phyloP scores from a whole-genome alignment of 192 early-diverging fungal species.

The Geranomyces variabilis region DNA sequence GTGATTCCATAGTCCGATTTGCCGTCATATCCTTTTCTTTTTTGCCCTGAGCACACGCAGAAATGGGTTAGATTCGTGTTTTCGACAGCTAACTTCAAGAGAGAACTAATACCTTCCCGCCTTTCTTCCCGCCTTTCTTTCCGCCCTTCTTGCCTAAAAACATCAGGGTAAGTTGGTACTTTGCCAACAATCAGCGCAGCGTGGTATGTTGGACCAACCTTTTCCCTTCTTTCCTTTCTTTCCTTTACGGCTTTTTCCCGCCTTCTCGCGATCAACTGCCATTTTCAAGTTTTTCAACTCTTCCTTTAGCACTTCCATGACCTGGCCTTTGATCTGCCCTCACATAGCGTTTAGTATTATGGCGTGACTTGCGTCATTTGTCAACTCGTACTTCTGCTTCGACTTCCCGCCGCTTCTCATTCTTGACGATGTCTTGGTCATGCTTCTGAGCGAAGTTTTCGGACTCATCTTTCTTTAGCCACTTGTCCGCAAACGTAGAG shows the following conservation, averaged over 20 bases:
- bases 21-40: slow-evolving; percentile 70
- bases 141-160: slow-evolving; percentile 51
- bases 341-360: background rate
- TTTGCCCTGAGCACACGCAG: slow-evolving; percentile 59
- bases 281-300: slow-evolving; percentile 64
- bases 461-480: slow-evolving; percentile 58
- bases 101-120: slow-evolving; percentile 33
- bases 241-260: slow-evolving; percentile 57
- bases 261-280: slow-evolving; percentile 58
- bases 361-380: background rate
- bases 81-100: background rate
- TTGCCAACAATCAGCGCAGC: background rate
- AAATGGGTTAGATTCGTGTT: background rate
- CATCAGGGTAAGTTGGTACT: background rate
- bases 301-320: slow-evolving; percentile 63
- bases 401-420: slow-evolving; percentile 59
- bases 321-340: slow-evolving; percentile 57
- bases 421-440: slow-evolving; percentile 67
- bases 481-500: slow-evolving; percentile 44
- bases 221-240: slow-evolving; percentile 50
- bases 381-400: slow-evolving; percentile 53
- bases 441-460: slow-evolving; percentile 69
- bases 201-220: slow-evolving; percentile 7
- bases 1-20: slow-evolving; percentile 61
- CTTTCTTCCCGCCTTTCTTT: slow-evolving; percentile 53